Evolutionary conservation across 306 rosid genomes (phyloP).

Genomic region (Fragaria vesca): DNA sequence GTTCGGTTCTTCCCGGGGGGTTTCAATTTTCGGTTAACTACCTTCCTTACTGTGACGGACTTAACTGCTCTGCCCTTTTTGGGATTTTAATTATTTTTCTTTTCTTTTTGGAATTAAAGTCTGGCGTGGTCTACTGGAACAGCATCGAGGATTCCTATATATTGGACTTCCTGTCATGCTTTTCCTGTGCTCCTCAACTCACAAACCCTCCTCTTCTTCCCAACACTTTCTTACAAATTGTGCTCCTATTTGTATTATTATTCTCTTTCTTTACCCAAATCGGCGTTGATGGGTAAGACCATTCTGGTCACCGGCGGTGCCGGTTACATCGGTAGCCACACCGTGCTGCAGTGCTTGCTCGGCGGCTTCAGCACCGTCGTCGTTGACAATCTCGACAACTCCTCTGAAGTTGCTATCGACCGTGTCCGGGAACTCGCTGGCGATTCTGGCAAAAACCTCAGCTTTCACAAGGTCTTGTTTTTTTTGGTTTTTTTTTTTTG

Average conservation of each 20-base stretch:
- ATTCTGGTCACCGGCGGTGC: constrained; percentile 94
- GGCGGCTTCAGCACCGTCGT: constrained; percentile 71
- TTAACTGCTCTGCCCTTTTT: background rate
- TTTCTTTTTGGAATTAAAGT: background rate
- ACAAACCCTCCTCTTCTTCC: background rate
- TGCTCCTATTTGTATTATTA: background rate
- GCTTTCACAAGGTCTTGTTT: constrained; percentile 68
- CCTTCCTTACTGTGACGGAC: background rate
- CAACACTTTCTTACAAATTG: background rate
- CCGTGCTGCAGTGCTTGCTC: constrained; percentile 83
- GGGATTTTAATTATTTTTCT: background rate
- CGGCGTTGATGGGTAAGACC: constrained; percentile 40
- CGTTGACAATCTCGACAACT: constrained; percentile 84
- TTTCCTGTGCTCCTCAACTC: background rate
- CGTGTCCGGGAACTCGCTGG: constrained; percentile 80
- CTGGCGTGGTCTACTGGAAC: constrained; percentile 8
- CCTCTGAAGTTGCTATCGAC: constrained; percentile 54
- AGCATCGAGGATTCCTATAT: constrained; percentile 34
- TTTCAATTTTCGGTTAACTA: background rate
- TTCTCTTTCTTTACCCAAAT: background rate
- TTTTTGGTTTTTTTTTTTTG: background rate
- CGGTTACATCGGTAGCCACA: constrained; percentile 93
- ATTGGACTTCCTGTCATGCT: constrained; percentile 18
- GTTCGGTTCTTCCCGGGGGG: background rate
- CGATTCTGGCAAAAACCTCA: constrained; percentile 68